phyloP scores from a whole-genome alignment of 2,329 filamentous ascomycete species.

The Paramyrothecium roridum region DNA sequence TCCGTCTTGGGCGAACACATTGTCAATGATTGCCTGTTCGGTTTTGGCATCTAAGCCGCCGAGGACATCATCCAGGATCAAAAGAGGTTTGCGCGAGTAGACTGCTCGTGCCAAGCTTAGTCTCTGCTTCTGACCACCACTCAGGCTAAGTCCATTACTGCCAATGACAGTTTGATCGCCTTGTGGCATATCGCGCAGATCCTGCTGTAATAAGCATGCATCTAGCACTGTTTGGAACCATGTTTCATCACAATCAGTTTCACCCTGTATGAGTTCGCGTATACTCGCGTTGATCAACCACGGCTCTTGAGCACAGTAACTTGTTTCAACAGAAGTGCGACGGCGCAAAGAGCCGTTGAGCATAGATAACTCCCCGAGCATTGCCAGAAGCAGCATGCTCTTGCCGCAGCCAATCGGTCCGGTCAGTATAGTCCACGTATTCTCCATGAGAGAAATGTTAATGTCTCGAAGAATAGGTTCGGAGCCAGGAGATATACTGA shows the following conservation, averaged over 20 bases:
- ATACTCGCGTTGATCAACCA: slow-evolving; percentile 15
- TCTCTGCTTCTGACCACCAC: slow-evolving; percentile 24
- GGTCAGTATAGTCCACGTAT: no score
- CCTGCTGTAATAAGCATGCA: slow-evolving; percentile 16
- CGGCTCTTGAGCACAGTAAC: slow-evolving; percentile 18
- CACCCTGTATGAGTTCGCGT: slow-evolving; percentile 19
- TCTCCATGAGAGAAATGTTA: no score
- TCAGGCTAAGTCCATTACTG: slow-evolving; percentile 23
- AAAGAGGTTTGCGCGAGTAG: slow-evolving; percentile 26
- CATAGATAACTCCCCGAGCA: no score
- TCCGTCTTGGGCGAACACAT: slow-evolving; percentile 30
- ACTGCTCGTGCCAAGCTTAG: slow-evolving; percentile 32
- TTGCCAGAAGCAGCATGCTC: no score
- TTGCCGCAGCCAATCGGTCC: no score
- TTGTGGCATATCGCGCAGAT: slow-evolving; percentile 14
- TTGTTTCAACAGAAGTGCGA: no score
- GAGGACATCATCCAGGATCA: slow-evolving; percentile 36
- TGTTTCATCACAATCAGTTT: slow-evolving; percentile 10
- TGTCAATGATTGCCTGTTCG: slow-evolving; percentile 29
- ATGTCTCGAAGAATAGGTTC: no score
- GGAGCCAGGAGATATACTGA: no score
- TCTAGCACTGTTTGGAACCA: slow-evolving; percentile 17
- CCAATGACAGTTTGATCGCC: slow-evolving; percentile 23
- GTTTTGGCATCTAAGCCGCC: slow-evolving; percentile 34
- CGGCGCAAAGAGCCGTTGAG: no score